phyloP scores from a whole-genome alignment of 2,329 filamentous ascomycete genomes.

The Aureobasidium sp. region DNA sequence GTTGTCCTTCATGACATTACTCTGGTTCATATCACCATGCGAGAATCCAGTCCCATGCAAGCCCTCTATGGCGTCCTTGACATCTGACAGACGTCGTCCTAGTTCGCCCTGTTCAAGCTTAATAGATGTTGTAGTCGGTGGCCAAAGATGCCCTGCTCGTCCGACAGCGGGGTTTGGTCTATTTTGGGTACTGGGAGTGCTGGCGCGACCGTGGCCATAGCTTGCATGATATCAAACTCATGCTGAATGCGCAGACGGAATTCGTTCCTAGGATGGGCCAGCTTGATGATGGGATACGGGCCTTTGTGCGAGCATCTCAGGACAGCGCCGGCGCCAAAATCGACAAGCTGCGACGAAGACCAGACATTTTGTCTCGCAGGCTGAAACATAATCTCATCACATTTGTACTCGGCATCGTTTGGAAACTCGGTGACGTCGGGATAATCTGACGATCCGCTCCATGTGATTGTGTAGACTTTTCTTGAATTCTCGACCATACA shows the following conservation, averaged over 20 bases:
- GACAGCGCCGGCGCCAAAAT: too few relatives aligned
- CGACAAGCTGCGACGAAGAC: background rate
- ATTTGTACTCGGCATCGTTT: too few relatives aligned
- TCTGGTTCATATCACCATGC: background rate
- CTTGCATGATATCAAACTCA: background rate
- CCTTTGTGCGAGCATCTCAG: background rate
- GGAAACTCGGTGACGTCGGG: too few relatives aligned
- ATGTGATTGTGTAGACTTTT: too few relatives aligned
- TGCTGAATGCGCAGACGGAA: background rate
- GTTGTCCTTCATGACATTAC: background rate
- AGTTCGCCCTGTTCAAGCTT: background rate
- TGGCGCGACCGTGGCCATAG: background rate
- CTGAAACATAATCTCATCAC: too few relatives aligned
- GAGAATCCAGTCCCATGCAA: background rate
- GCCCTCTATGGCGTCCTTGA: background rate
- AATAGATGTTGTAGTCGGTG: background rate
- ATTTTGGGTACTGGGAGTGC: background rate
- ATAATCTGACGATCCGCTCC: too few relatives aligned
- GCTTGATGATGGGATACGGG: background rate
- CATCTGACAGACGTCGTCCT: background rate
- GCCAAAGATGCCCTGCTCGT: background rate
- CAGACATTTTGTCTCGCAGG: too few relatives aligned
- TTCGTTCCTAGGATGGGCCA: background rate
- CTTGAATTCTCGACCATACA: too few relatives aligned
- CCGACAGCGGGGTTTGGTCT: background rate